Percentiles rank a stretch among this genome's conserved stretches.
These are phyloP conservation scores for Lentinus polychrous DNA, from an alignment of 1,284 basidiomycete species.

Conservation along the genomic window DNA sequence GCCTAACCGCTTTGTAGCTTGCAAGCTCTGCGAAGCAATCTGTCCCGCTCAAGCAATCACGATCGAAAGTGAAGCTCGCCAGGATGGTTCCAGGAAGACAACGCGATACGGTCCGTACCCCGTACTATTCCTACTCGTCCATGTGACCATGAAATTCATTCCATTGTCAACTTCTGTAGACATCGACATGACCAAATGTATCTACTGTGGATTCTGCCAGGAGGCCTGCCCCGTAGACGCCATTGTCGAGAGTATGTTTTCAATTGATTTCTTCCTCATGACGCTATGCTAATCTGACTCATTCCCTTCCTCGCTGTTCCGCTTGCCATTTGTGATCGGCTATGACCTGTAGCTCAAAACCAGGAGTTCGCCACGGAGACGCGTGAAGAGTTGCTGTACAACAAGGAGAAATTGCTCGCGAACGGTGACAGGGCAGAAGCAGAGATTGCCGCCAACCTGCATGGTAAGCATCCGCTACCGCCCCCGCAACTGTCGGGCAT, in stretches of 20 bases:
- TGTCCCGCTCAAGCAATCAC: conserved; percentile 99
- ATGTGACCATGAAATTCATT: conserved; percentile 8
- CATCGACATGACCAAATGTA: conserved; percentile 96
- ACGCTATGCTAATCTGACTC: conserved; percentile 4
- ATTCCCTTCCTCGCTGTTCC: not conserved
- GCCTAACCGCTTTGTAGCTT: conserved; percentile 50
- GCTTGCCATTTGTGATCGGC: conserved; percentile 3
- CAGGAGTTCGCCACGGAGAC: conserved; percentile 97
- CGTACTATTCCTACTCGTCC: conserved; percentile 3
- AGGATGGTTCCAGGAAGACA: conserved; percentile 94
- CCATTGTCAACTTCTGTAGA: conserved; percentile 38
- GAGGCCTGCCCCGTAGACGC: conserved; percentile 99
- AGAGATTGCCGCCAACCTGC: conserved; percentile 92
- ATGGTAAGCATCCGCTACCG: conserved; percentile 44
- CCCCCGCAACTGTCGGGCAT: conserved; percentile 6
- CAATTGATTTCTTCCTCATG: conserved; percentile 2
- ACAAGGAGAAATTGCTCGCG: conserved; percentile 95
- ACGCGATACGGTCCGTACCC: conserved; percentile 81
- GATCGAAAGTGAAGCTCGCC: conserved; percentile 94
- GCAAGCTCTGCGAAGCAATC: conserved; percentile 99
- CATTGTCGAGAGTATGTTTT: conserved; percentile 90
- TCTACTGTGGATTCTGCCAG: conserved; percentile 97
- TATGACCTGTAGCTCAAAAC: conserved; percentile 70
- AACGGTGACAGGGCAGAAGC: conserved; percentile 97
- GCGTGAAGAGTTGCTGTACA: conserved; percentile 96